Evolutionary conservation across 2,329 filamentous ascomycete species (phyloP), one percentile per base, ranked within the genome.

Genomic region (Pseudogymnoascus sp.): DNA sequence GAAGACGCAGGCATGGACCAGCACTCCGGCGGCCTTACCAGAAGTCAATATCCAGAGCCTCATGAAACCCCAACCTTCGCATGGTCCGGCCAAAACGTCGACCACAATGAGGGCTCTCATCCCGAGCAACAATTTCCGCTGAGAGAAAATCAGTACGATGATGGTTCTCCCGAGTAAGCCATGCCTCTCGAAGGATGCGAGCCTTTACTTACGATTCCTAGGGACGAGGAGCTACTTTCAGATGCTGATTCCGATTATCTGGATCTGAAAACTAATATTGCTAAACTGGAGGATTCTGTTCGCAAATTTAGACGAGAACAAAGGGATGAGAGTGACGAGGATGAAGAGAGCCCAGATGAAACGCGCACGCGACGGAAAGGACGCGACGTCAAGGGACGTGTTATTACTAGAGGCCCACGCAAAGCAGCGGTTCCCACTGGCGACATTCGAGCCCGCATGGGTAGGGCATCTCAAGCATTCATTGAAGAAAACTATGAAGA

Each of bases 391-490:
- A 26, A 61, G 16, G 59, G 65, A 3, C 60, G 61, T 35, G 63
- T 59, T 14, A 59, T 43, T 26, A 63, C 68, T 35, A 72, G 73
- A 68, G 77, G 78, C 14, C 77, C 77, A 59, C 75, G 76, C 28
- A 85, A 86, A 71, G 82, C 85, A 24, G 86, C 84, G 7, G 88
- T 90, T 71, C 88, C 87, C 14, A 84, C 87, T 50, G 85, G 82
- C 41, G 87, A 91, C 68, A 90, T 92, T 73, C 90, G 88, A 69
- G 79, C 83, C 41, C 79, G 87, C 43, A 80, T 92, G 59, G 81
- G 83, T 56, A 79, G 83, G 70, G 89, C 90, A 2, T 89, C 86
- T 64, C 81, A 87, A 65, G 84, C 86, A 4, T 92, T 87, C 70
- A 79, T 91, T 64, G 78, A 82, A 8, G 79, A 82, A 26, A 80